Base-by-base conservation (phyloP, 495 filamentous ascomycete species). In the Aspergillus hancockii region DNA sequence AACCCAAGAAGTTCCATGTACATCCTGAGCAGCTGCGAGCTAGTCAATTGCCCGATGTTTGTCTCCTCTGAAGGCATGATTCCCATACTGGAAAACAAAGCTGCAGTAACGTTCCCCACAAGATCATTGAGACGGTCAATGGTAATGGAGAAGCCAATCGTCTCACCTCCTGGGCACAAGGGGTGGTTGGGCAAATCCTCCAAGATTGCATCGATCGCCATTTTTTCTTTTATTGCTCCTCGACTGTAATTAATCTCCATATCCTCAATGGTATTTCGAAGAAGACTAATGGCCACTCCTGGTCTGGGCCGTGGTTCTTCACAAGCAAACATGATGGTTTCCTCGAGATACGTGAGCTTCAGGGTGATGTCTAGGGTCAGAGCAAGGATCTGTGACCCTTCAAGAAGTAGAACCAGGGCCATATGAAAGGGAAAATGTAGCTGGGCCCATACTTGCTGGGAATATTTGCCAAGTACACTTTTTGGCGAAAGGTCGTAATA, bases 381-480 rank as follows among this genome's bases (percentile, higher is more conserved):
- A 0, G 76, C 73, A 34, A 79, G 67, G 46, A 77, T 76, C 55
- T 77, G 73, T 0, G 71, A 74, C 14, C 85, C 86, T 65, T 87
- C 83, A n/a, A 88, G 73, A 21, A 85, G 76, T 13, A 89, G 80
- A 34, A 88, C 83, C 30, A 90, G 75, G 1, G 81, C 74, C 9
- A 89, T 72, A 67, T 91, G 87, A 62, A 90, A 85, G 10, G 87
- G 87, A 66, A 88, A 87, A 72, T 91, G 89, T 1, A 87, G 68
- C 59, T 85, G 76, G 4, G 83, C 77, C 89, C 88, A 90, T 21
- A 83, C 67, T 60, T 86, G 83, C 58, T 87, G 84, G 23, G 72
- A 76, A 57, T 86, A 72, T 32, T 78, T 83, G 31, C 83, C 82
- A 56, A 75, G 64, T 41, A 52, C 56, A n/a, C 55, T 56, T 45